phyloP scores from a whole-genome alignment of 106 monocot genomes.

The Allium sativum region DNA sequence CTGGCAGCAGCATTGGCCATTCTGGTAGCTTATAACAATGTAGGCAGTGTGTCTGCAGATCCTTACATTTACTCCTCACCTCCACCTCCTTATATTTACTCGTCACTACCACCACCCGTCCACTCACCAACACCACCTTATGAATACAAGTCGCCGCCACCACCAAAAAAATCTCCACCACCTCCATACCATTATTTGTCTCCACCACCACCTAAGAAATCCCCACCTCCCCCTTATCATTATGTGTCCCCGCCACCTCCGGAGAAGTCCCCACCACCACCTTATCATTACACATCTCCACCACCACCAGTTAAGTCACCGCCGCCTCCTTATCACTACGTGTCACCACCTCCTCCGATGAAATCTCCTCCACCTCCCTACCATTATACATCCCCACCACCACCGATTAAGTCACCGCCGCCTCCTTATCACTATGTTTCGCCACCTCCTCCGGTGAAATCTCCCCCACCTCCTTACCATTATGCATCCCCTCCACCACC shows the following conservation, averaged over 20 bases:
- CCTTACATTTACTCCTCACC: conserved; percentile 17
- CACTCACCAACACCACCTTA: conserved; percentile 8
- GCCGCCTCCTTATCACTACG: conserved; percentile 11
- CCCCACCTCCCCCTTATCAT: conserved; percentile 11
- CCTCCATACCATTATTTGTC: conserved; percentile 3
- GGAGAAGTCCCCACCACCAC: conserved; percentile 11
- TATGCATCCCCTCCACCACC: conserved; percentile 15
- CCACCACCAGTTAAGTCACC: conserved; percentile 12
- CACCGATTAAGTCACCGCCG: conserved; percentile 5
- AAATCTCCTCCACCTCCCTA: conserved; percentile 19
- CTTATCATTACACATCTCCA: conserved; percentile 17
- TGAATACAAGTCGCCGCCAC: conserved; percentile 4
- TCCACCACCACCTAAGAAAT: conserved; percentile 7
- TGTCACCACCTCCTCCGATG: conserved; percentile 8
- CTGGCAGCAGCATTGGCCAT: conserved; percentile 16
- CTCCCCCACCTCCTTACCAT: conserved; percentile 12
- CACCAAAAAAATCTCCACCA: conserved; percentile 11
- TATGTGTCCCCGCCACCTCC: conserved; percentile 20
- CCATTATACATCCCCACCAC: conserved; percentile 15
- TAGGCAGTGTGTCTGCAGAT: conserved; percentile 3
- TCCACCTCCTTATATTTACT: conserved; percentile 14
- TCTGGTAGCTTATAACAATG: conserved; percentile 12
- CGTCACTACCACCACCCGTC: conserved; percentile 12
- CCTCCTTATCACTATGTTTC: conserved; percentile 19
- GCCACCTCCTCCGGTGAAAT: conserved; percentile 7